Evolutionary conservation across 192 early-diverging fungal species (phyloP), one percentile per base, ranked within the genome.

Genomic region (Glomus cerebriforme): DNA sequence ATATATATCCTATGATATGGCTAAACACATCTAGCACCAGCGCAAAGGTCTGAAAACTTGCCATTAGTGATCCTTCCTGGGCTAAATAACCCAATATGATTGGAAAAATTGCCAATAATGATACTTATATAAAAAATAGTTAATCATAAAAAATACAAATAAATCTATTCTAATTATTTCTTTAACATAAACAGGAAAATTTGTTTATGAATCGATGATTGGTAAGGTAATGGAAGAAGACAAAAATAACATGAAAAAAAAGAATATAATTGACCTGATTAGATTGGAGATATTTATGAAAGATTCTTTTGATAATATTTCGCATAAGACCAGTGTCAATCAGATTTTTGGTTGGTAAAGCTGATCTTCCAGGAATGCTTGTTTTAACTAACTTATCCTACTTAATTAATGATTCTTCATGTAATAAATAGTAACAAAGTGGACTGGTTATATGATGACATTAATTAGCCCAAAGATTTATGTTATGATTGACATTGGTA

Each of bases 51-150:
- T 34, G 77, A 31, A 78, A 78, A 32, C 77, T 78, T 78, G 77
- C 77, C 13, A 68, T 17, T 29, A 17, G 47, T 49, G 77, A 78
- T 66, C 60, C 77, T 68, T 68, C 77, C 45, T 10, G 77, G 10
- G 77, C 77, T 29, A 78, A 78, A 68, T 64, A 78, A 43, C 77
- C 64, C 9, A 64, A 78, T 68, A 78, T 78, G 63, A 78, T 68
- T n/a, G 77, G 77, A 12, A 78, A 64, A 24, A 45, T 78, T 29
- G 65, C 68, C 39, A 26, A 77, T 37, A 72, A 72, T 27, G 70
- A 45, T 72, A 72, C 39, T 72, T 72, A 72, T 72, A 72, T 0
- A 72, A 62, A 78, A 65, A 47, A 68, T 17, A 68, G 59, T 64
- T 34, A 77, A 77, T 27, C 32, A 29, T 43, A 47, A 72, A 72